Base-by-base conservation (phyloP, 805 yeast genomes). In the Candida khao-thaluensis region DNA sequence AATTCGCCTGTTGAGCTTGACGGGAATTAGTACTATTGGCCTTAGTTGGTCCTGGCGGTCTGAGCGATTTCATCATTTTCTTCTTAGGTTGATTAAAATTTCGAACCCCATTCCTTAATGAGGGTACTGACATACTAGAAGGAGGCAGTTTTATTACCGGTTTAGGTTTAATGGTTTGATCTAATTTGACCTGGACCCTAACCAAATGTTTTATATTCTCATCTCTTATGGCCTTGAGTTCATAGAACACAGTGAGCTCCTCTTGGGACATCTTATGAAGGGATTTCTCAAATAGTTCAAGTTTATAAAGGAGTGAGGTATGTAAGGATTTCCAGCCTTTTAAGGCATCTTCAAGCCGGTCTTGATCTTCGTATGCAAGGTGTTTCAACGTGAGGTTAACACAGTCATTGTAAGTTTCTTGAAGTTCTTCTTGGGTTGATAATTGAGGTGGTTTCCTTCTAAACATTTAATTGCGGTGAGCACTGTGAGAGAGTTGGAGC, bases 301-400 rank as follows among this genome's bases (percentile, higher is more conserved):
- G 59, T 49, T 77, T 77, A 53, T 66, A 76, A 34, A 77, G 66
- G 2, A 81, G 68, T 34, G 76, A 72, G 2, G 85, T 78, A 45
- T 81, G 86, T n/a, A 85, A 59, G 2, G 79, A 66, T 47, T 79
- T 82, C 90, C 91, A 83, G 2, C 90, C 90, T 43, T 74, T 76
- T 15, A 82, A 59, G 2, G 89, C 84, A 12, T 73, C 77, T 35
- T 69, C 74, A 31, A 69, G 57, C 15, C 73, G 69, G 23, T 71
- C 66, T 14, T 66, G 63, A 42, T 82, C 82, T 50, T 84, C 89
- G 14, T 79, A 54, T 3, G 77, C 68, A 35, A 80, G 53, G 56
- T 81, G 77, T 44, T 71, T 66, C 37, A 83, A 67, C 3, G 86
- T 72, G 43, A 66, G 69, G 50, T 76, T 76, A 35, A 86, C 83